Conservation (phyloP, 148 eudicot species). For the Silene conica region DNA sequence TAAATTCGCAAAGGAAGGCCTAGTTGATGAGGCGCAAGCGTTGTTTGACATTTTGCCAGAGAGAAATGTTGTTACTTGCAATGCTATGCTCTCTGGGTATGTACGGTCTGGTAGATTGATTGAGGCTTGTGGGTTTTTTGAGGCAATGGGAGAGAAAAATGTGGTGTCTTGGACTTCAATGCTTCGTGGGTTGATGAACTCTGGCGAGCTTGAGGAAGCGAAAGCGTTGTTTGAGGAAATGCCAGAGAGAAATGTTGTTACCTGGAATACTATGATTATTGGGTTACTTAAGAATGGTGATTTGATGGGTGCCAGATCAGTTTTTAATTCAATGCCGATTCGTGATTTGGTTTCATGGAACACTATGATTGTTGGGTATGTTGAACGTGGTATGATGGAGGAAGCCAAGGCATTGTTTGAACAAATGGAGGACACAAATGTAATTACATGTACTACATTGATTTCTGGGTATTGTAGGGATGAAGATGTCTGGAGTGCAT, state of each 20-base stretch:
- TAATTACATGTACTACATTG: constrained; percentile 40
- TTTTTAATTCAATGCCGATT: constrained; percentile 35
- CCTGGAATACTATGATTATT: constrained; percentile 39
- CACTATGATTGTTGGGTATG: constrained; percentile 38
- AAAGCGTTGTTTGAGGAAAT: constrained; percentile 35
- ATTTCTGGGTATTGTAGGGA: constrained; percentile 35
- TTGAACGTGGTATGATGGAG: constrained; percentile 32
- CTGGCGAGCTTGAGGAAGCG: constrained; percentile 33
- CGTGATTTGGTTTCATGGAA: constrained; percentile 43
- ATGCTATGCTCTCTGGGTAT: constrained; percentile 41
- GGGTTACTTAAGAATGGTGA: constrained; percentile 38
- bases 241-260: constrained; percentile 44
- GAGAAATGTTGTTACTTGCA: constrained; percentile 41
- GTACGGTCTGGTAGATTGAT: constrained; percentile 25
- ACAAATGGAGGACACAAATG: constrained; percentile 30
- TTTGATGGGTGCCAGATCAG: constrained; percentile 32
- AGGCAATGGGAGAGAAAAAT: constrained; percentile 35
- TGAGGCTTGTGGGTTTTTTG: constrained; percentile 34
- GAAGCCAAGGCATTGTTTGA: constrained; percentile 44
- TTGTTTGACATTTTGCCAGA: constrained; percentile 34
- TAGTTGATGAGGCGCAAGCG: constrained; percentile 28
- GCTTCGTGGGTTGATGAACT: constrained; percentile 37
- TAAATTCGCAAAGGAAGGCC: constrained; percentile 27
- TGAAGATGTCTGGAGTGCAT: constrained; percentile 5
- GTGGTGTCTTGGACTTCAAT: constrained; percentile 48